These are phyloP conservation scores for Asterochloris erici DNA, from an alignment of 139 green algal genomes.

Conservation along the genomic window DNA sequence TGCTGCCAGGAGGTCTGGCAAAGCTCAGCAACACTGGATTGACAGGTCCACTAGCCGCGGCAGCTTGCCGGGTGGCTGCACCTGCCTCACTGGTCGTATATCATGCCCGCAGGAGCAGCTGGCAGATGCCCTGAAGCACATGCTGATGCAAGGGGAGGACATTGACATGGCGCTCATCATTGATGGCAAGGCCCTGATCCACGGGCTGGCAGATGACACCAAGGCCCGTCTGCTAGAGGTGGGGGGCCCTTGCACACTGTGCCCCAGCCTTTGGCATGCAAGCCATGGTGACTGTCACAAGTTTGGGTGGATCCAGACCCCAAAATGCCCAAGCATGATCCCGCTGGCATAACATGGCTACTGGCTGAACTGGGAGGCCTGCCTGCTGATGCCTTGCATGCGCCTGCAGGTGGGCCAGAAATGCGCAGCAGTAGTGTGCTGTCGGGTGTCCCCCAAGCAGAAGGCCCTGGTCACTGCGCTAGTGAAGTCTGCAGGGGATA, in stretches of 20 bases:
- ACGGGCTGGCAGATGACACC: slow-evolving; percentile 16
- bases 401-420: slow-evolving; percentile 37
- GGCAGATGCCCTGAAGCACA: slow-evolving; percentile 31
- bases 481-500: slow-evolving; percentile 54
- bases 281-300: not conserved
- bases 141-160: not conserved
- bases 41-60: too few relatives aligned
- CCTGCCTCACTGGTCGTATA: too few relatives aligned
- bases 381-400: not conserved
- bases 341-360: not conserved
- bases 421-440: slow-evolving; percentile 69
- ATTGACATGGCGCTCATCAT: slow-evolving; percentile 33
- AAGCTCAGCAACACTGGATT: not conserved
- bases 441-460: slow-evolving; percentile 69
- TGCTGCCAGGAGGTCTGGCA: not conserved
- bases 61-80: too few relatives aligned
- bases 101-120: slow-evolving; percentile 27
- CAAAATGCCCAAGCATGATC: not conserved
- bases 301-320: not conserved
- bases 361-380: not conserved
- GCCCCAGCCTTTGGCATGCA: not conserved
- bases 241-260: not conserved
- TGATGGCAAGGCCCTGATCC: slow-evolving; percentile 33
- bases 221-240: slow-evolving; percentile 20
- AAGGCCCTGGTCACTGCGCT: slow-evolving; percentile 70